Conservation (phyloP, 805 yeast genomes). For the Ascoidea asiatica region DNA sequence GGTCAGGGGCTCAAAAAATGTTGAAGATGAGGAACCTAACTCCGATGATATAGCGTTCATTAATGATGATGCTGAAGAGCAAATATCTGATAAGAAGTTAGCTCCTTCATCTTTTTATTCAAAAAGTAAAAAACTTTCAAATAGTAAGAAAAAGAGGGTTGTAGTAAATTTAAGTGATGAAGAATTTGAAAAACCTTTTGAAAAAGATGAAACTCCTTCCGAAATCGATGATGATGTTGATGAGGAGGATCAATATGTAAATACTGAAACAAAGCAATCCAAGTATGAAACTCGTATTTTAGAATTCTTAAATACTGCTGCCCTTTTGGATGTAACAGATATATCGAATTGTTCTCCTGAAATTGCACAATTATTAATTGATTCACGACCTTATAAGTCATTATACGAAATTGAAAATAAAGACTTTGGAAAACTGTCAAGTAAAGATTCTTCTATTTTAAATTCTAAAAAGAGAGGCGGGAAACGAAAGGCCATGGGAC, state of each 20-base stretch:
- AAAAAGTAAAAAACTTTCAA: constrained; percentile 1
- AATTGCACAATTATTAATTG: constrained; percentile 50
- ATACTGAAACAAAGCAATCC: constrained; percentile 12
- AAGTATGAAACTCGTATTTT: constrained; percentile 32
- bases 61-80: constrained; percentile 14
- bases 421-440: constrained; percentile 34
- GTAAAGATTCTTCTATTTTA: too few species aligned
- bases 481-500: constrained; percentile 50
- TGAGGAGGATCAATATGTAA: constrained; percentile 15
- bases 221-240: constrained; percentile 19
- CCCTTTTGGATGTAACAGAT: constrained; percentile 65
- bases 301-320: constrained; percentile 68
- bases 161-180: constrained; percentile 14
- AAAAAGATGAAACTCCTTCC: constrained; percentile 30
- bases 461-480: constrained; percentile 19
- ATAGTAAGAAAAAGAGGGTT: background rate
- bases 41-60: constrained; percentile 13
- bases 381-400: constrained; percentile 53
- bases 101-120: background rate
- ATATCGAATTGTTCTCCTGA: constrained; percentile 58
- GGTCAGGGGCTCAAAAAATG: constrained; percentile 23
- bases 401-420: constrained; percentile 47
- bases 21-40: constrained; percentile 16
- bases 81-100: constrained; percentile 11
- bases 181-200: constrained; percentile 36